Conservation (phyloP, 345 rosid genomes). For the Carallia brachiata region DNA sequence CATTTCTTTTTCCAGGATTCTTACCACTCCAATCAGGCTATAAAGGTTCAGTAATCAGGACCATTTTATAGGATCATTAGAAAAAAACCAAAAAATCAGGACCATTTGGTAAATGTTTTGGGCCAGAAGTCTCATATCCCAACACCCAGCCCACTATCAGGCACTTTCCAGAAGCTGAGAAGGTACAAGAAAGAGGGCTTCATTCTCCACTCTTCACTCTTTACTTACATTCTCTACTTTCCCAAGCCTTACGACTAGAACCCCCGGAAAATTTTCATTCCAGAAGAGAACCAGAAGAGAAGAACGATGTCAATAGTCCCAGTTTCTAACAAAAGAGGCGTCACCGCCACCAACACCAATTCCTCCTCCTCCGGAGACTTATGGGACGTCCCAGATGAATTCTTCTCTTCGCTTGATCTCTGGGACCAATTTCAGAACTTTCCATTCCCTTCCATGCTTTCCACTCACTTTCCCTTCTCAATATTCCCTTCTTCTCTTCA, state of each 20-base stretch:
- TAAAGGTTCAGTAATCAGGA: too few relatives aligned
- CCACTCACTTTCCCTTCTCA: constrained; percentile 15
- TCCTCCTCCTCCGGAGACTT: background rate
- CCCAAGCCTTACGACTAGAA: background rate
- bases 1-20: too few relatives aligned
- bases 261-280: too few relatives aligned
- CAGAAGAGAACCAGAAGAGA: background rate
- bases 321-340: background rate
- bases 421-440: constrained; percentile 11
- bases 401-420: background rate
- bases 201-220: too few relatives aligned
- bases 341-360: background rate
- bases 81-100: too few relatives aligned
- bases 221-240: background rate
- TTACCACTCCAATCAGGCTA: too few relatives aligned
- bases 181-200: too few relatives aligned
- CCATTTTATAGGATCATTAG: too few relatives aligned
- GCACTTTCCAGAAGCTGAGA: too few relatives aligned
- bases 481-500: constrained; percentile 13
- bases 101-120: too few relatives aligned
- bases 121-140: too few relatives aligned
- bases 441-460: background rate
- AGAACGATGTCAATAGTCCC: constrained; percentile 17
- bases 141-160: too few relatives aligned
- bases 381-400: constrained; percentile 13